These are phyloP conservation scores for Macrolepiota dolichaula DNA, from an alignment of 768 basidiomycete species.

Conservation along the genomic window DNA sequence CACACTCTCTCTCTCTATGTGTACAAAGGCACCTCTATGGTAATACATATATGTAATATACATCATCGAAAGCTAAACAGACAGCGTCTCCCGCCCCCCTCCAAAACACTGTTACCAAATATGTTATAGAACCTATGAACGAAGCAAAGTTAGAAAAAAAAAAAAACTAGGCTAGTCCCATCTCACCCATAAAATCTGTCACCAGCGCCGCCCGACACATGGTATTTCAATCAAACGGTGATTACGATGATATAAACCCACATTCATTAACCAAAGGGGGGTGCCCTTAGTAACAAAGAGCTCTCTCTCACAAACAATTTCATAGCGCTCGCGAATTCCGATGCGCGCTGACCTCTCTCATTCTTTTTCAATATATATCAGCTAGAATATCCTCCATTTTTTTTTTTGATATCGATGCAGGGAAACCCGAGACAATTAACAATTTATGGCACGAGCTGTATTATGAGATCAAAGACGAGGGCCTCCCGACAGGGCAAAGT, in stretches of 20 bases:
- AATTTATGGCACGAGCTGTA: too few species aligned
- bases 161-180: not conserved
- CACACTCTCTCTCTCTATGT: too few species aligned
- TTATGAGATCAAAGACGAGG: not conserved
- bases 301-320: not conserved
- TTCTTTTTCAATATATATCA: too few species aligned
- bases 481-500: not conserved
- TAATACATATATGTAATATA: not conserved
- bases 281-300: not conserved
- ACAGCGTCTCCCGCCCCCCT: too few species aligned
- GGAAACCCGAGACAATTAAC: too few species aligned
- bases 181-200: not conserved
- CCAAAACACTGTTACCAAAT: too few species aligned
- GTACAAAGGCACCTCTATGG: too few species aligned
- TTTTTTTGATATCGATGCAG: too few species aligned
- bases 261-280: slow-evolving; percentile 1
- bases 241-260: not conserved
- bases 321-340: not conserved
- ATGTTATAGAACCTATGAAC: too few species aligned
- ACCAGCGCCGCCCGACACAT: not conserved
- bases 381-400: too few species aligned
- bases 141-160: not conserved
- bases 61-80: not conserved
- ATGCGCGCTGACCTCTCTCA: not conserved
- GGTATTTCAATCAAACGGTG: not conserved